Conservation (phyloP, 441 rosid genomes). For the Metrosideros polymorpha region DNA sequence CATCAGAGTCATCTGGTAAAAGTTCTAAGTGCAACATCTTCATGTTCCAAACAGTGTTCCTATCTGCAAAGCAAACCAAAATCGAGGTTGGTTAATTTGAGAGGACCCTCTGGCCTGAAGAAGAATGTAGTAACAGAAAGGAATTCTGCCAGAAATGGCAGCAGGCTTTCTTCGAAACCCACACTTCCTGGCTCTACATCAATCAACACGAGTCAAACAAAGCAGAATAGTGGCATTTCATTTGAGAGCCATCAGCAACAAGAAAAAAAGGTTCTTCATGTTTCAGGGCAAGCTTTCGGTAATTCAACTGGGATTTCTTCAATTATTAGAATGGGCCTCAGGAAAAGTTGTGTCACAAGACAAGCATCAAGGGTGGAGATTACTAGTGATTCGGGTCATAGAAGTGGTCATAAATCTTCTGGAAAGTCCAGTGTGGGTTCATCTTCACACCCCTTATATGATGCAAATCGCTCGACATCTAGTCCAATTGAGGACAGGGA, state of each 20-base stretch:
- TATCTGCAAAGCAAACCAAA: slow-evolving; percentile 24
- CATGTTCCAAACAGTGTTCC: not conserved
- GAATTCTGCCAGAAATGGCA: slow-evolving; percentile 5
- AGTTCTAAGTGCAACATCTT: slow-evolving; percentile 19
- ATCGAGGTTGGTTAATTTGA: slow-evolving; percentile 11
- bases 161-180: slow-evolving; percentile 5
- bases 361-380: slow-evolving; percentile 36
- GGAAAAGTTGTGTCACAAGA: slow-evolving; percentile 41
- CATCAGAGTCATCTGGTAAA: slow-evolving; percentile 20
- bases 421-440: slow-evolving; percentile 49
- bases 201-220: slow-evolving; percentile 16
- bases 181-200: slow-evolving; percentile 3
- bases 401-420: slow-evolving; percentile 26
- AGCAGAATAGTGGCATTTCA: slow-evolving; percentile 21
- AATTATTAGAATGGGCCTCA: slow-evolving; percentile 24
- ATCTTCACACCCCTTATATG: slow-evolving; percentile 19
- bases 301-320: slow-evolving; percentile 26
- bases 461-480: not conserved
- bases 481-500: not conserved
- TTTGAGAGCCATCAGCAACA: slow-evolving; percentile 20
- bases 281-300: slow-evolving; percentile 27
- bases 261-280: slow-evolving; percentile 11
- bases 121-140: slow-evolving; percentile 17
- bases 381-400: slow-evolving; percentile 5
- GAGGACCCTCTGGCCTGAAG: slow-evolving; percentile 21